A percentile compares a stretch with the other conserved stretches of the same genome.
Evolutionary conservation across 169 alveolate genomes (phyloP).

Genomic region (Cyclospora cayetanensis): DNA sequence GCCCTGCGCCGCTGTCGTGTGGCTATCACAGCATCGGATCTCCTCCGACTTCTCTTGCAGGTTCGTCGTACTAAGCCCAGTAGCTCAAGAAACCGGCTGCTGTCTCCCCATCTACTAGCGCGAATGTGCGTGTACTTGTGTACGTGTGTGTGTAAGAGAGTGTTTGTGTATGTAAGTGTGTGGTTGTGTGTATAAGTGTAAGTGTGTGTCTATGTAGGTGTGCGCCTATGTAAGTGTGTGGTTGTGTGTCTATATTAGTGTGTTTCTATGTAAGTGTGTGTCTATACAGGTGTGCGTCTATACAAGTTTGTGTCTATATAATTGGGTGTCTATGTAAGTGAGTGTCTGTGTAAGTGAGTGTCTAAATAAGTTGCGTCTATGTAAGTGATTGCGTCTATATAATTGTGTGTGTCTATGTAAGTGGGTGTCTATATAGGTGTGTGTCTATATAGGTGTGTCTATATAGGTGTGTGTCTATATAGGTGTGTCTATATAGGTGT

Average conservation of each 20-base stretch:
- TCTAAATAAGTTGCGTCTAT: no score
- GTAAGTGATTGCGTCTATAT: no score
- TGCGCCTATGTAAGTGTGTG: not conserved
- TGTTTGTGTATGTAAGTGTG: not conserved
- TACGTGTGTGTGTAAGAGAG: not conserved
- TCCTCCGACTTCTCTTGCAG: constrained; percentile 40
- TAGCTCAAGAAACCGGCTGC: no score
- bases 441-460: not conserved
- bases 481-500: not conserved
- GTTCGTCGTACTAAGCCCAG: not conserved
- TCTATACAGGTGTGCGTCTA: not conserved
- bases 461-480: not conserved
- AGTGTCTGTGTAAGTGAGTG: no score
- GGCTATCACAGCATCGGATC: constrained; percentile 40
- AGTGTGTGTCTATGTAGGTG: not conserved
- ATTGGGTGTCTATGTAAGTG: not conserved
- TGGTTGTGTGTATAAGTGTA: not conserved
- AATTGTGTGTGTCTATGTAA: not conserved
- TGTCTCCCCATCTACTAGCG: no score
- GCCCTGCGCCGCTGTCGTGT: constrained; percentile 50
- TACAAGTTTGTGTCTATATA: not conserved
- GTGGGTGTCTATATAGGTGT: not conserved
- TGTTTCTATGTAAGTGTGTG: not conserved
- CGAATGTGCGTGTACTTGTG: not conserved
- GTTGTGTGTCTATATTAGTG: not conserved